Evolutionary conservation across 768 basidiomycete species (phyloP).

Genomic region (Russula olivacea): DNA sequence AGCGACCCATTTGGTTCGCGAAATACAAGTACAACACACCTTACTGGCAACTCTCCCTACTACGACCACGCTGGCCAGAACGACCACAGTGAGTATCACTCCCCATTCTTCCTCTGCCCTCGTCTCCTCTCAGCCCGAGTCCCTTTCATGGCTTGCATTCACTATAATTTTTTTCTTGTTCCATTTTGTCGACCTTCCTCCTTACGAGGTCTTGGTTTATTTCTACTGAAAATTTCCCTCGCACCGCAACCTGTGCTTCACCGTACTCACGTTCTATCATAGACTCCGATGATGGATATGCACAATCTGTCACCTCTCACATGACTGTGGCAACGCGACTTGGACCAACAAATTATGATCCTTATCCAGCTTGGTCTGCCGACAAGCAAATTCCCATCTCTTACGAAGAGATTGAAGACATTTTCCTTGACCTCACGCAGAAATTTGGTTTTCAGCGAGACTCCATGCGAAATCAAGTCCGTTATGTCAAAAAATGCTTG

Average conservation of each 20-base stretch:
- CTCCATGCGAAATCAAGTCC: slow-evolving; percentile 91
- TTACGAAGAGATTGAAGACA: slow-evolving; percentile 97
- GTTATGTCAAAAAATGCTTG: slow-evolving; percentile 27
- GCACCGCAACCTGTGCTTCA: neutral
- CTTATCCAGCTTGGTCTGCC: slow-evolving; percentile 93
- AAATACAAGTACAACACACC: slow-evolving; percentile 25
- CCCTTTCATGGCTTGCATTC: neutral
- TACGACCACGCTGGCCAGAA: slow-evolving; percentile 24
- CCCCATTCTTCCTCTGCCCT: neutral
- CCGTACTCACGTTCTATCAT: slow-evolving; percentile 23
- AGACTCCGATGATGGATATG: slow-evolving; percentile 32
- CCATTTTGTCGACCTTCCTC: neutral
- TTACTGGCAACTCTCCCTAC: slow-evolving; percentile 5
- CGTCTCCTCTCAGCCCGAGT: neutral
- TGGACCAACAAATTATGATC: slow-evolving; percentile 40
- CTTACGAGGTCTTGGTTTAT: neutral
- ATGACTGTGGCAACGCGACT: slow-evolving; percentile 26
- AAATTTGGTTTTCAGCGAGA: slow-evolving; percentile 98
- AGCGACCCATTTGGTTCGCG: slow-evolving; percentile 25
- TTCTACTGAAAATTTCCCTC: neutral
- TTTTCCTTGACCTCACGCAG: slow-evolving; percentile 94
- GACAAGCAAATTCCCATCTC: slow-evolving; percentile 94
- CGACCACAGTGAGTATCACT: slow-evolving; percentile 24
- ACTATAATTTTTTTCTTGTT: neutral
- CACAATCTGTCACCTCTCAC: slow-evolving; percentile 34